These are phyloP conservation scores for Teunomyces funiuensis DNA, from an alignment of 805 yeast genomes.

Conservation along the genomic window DNA sequence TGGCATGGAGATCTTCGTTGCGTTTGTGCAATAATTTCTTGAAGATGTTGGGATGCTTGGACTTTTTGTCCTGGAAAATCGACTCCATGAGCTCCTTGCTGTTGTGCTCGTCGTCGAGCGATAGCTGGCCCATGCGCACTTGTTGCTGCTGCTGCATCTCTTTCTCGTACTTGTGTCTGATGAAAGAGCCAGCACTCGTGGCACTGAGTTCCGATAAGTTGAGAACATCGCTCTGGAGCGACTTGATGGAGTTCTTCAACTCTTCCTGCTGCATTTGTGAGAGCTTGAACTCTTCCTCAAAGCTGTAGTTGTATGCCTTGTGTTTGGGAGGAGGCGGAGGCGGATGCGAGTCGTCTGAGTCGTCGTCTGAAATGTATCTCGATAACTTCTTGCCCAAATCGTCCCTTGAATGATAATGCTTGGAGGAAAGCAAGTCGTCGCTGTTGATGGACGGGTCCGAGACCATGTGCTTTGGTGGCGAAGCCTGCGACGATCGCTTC, in stretches of 20 bases:
- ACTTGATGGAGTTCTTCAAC: slow-evolving; percentile 39
- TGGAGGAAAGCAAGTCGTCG: slow-evolving; percentile 36
- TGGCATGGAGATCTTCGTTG: slow-evolving; percentile 24
- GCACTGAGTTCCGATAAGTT: slow-evolving; percentile 75
- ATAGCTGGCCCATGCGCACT: slow-evolving; percentile 19
- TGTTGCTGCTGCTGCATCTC: slow-evolving; percentile 24
- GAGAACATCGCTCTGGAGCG: slow-evolving; percentile 47
- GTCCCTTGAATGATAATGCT: slow-evolving; percentile 30
- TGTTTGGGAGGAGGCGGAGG: slow-evolving; percentile 42
- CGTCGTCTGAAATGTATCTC: slow-evolving; percentile 14
- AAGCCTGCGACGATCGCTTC: background rate
- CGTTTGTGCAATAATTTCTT: slow-evolving; percentile 41
- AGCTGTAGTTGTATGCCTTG: slow-evolving; percentile 27
- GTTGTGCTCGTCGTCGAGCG: slow-evolving; percentile 20
- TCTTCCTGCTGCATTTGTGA: slow-evolving; percentile 38
- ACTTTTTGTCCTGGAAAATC: slow-evolving; percentile 43
- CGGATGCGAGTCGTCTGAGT: slow-evolving; percentile 18
- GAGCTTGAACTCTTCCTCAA: slow-evolving; percentile 27
- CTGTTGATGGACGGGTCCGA: slow-evolving; percentile 26
- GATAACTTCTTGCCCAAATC: slow-evolving; percentile 36
- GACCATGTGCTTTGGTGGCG: slow-evolving; percentile 2
- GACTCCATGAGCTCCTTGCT: slow-evolving; percentile 35
- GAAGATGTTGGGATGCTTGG: slow-evolving; percentile 44
- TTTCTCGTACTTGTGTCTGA: slow-evolving; percentile 63
- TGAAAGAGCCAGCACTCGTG: slow-evolving; percentile 83